These are phyloP conservation scores for Ceratobasidium sp. DNA, from an alignment of 1,284 basidiomycete genomes.

Conservation along the genomic window DNA sequence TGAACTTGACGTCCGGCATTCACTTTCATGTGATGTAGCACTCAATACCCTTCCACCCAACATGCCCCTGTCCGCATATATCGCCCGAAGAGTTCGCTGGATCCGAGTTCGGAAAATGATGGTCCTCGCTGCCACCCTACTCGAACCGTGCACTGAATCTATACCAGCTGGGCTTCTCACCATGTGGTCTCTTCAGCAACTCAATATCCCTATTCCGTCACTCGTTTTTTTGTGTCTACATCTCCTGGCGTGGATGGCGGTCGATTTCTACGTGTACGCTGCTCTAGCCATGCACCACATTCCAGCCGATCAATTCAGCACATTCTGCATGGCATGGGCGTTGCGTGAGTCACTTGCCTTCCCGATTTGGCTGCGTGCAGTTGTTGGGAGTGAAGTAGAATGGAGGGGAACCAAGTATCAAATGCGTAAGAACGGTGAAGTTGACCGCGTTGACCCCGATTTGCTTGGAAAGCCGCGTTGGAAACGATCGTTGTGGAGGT, in stretches of 20 bases:
- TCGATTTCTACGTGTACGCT: slow-evolving; percentile 58
- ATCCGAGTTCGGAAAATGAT: slow-evolving; percentile 92
- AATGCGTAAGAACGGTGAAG: slow-evolving; percentile 69
- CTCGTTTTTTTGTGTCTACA: slow-evolving; percentile 69
- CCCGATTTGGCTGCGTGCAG: slow-evolving; percentile 82
- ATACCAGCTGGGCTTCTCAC: slow-evolving; percentile 71
- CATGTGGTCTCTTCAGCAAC: slow-evolving; percentile 60
- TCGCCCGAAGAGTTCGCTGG: slow-evolving; percentile 87
- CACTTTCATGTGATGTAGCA: slow-evolving; percentile 85
- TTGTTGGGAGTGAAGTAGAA: slow-evolving; percentile 75
- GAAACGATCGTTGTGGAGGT: slow-evolving; percentile 18
- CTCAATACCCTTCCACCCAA: slow-evolving; percentile 80
- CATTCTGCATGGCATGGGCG: slow-evolving; percentile 77
- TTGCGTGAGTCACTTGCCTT: slow-evolving; percentile 78
- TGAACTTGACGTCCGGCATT: slow-evolving; percentile 82
- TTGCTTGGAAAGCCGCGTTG: slow-evolving; percentile 26
- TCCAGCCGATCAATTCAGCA: slow-evolving; percentile 49
- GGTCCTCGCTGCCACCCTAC: slow-evolving; percentile 78
- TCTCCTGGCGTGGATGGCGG: slow-evolving; percentile 61
- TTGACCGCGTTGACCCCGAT: slow-evolving; percentile 45
- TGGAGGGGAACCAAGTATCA: slow-evolving; percentile 80
- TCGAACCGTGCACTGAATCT: slow-evolving; percentile 90
- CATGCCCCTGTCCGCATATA: slow-evolving; percentile 80
- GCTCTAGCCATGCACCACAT: slow-evolving; percentile 73
- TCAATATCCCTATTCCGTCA: slow-evolving; percentile 62